These are phyloP conservation scores for Cutaneotrichosporon sp. DNA, from an alignment of 1,284 basidiomycete species.

Conservation along the genomic window DNA sequence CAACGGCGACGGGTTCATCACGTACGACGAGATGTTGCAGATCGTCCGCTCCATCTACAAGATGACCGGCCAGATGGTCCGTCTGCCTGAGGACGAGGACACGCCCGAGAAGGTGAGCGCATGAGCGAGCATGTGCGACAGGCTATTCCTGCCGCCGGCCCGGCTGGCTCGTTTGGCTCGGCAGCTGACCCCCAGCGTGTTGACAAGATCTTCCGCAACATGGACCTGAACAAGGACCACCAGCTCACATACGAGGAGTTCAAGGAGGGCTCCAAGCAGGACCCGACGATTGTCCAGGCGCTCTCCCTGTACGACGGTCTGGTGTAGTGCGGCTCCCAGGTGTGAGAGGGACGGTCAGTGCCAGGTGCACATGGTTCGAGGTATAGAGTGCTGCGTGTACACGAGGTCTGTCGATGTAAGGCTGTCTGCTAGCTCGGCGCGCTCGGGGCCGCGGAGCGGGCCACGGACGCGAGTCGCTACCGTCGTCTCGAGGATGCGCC, in stretches of 20 bases:
- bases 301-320: conserved; percentile 60
- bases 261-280: conserved; percentile 94
- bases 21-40: conserved; percentile 97
- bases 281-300: conserved; percentile 95
- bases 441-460: no score
- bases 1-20: conserved; percentile 94
- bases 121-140: conserved; percentile 6
- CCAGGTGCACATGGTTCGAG: not conserved
- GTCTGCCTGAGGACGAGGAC: conserved; percentile 94
- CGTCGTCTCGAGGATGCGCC: no score
- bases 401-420: not conserved
- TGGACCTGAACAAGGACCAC: conserved; percentile 89
- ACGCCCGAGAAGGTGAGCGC: conserved; percentile 91
- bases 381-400: not conserved
- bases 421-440: not conserved
- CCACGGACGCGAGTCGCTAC: no score
- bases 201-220: conserved; percentile 92
- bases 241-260: conserved; percentile 92
- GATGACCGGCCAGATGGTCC: conserved; percentile 99
- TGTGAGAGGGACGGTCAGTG: not conserved
- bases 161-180: not conserved
- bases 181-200: conserved; percentile 66
- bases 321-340: conserved; percentile 47
- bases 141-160: not conserved
- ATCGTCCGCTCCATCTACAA: conserved; percentile 97